These are phyloP conservation scores for Metarhizium album DNA, from an alignment of 2,329 filamentous ascomycete species.

Conservation along the genomic window DNA sequence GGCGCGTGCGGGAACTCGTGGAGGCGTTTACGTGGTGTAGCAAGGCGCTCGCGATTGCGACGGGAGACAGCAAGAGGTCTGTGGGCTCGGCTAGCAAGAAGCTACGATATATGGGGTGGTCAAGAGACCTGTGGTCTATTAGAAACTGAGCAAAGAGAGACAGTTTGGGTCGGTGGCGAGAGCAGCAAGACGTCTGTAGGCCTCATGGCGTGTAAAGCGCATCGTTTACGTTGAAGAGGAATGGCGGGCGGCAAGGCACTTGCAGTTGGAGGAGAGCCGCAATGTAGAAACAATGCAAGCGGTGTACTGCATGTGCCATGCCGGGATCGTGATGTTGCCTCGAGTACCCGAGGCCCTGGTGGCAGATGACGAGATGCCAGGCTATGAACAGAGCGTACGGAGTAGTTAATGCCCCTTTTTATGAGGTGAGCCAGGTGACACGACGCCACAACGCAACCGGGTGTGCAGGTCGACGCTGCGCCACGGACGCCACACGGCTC, in stretches of 20 bases:
- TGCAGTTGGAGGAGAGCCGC: too few relatives aligned
- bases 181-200: not conserved
- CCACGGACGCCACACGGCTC: not conserved
- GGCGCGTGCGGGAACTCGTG: constrained; percentile 65
- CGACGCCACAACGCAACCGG: too few relatives aligned
- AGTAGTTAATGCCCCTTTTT: too few relatives aligned
- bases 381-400: too few relatives aligned
- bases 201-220: too few relatives aligned
- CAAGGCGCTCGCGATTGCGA: constrained; percentile 53
- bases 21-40: constrained; percentile 67
- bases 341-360: too few relatives aligned
- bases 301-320: too few relatives aligned
- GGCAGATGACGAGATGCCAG: too few relatives aligned
- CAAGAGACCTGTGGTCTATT: constrained; percentile 50
- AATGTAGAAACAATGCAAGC: not conserved
- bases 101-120: constrained; percentile 51
- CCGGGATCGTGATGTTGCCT: too few relatives aligned
- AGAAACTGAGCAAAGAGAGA: constrained; percentile 18
- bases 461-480: not conserved
- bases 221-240: too few relatives aligned
- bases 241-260: too few relatives aligned
- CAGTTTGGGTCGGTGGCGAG: not conserved
- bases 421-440: too few relatives aligned
- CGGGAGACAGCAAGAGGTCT: constrained; percentile 40
- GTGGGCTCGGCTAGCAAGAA: constrained; percentile 44